phyloP scores from a whole-genome alignment of 805 yeast genomes.

The Lipomyces orientalis region DNA sequence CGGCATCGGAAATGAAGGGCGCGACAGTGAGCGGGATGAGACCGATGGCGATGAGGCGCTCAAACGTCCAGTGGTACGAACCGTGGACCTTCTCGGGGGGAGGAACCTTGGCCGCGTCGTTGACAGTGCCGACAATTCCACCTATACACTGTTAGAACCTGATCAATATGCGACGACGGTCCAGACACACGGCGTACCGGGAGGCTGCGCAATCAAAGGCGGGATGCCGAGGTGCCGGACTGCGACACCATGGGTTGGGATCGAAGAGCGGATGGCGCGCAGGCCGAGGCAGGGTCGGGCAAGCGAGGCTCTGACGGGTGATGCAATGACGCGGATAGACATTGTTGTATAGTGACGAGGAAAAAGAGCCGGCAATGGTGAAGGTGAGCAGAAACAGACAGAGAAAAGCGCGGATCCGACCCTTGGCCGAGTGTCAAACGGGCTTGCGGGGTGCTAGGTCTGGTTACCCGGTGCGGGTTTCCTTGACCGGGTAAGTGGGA shows the following conservation, averaged over 20 bases:
- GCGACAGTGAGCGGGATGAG: slow-evolving; percentile 77
- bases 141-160: slow-evolving; percentile 70
- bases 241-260: slow-evolving; percentile 9
- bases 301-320: slow-evolving; percentile 25
- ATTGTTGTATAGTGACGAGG: slow-evolving; percentile 16
- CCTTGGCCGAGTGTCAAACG: background rate
- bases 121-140: slow-evolving; percentile 87
- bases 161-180: background rate
- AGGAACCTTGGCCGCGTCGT: slow-evolving; percentile 82
- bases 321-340: slow-evolving; percentile 24
- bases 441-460: slow-evolving; percentile 6
- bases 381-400: slow-evolving; percentile 12
- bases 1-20: slow-evolving; percentile 79
- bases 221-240: slow-evolving; percentile 36
- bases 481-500: background rate
- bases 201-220: slow-evolving; percentile 36
- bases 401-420: slow-evolving; percentile 5
- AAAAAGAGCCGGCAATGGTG: background rate
- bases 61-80: slow-evolving; percentile 92
- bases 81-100: slow-evolving; percentile 70
- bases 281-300: slow-evolving; percentile 19
- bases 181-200: slow-evolving; percentile 21
- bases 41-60: slow-evolving; percentile 69
- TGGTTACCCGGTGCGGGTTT: slow-evolving; percentile 13
- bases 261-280: slow-evolving; percentile 14